Conservation (phyloP, 1,284 basidiomycete species). For the Taiwanofungus camphoratus region DNA sequence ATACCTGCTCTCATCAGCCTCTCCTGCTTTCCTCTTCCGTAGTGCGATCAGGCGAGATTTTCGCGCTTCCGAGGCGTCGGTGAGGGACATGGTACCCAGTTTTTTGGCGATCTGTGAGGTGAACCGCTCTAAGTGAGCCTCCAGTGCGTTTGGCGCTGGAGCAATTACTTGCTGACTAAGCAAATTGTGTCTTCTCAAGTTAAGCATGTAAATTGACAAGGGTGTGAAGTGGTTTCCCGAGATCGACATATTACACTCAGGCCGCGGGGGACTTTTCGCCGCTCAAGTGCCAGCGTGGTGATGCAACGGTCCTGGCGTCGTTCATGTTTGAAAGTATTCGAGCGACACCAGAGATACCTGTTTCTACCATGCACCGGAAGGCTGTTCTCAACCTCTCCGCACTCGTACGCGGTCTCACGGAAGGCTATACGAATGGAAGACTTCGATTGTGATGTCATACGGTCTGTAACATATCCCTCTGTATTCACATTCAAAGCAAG, state of each 20-base stretch:
- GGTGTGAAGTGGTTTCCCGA: too few species aligned
- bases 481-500: neutral
- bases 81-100: conserved; percentile 60
- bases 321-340: conserved; percentile 32
- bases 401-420: conserved; percentile 21
- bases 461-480: conserved; percentile 38
- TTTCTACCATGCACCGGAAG: conserved; percentile 10
- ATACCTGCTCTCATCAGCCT: conserved; percentile 36
- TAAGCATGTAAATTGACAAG: too few species aligned
- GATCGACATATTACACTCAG: too few species aligned
- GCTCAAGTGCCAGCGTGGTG: conserved; percentile 6
- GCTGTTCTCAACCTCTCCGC: conserved; percentile 30
- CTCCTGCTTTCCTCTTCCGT: conserved; percentile 70
- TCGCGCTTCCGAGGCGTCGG: conserved; percentile 78
- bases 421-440: conserved; percentile 53
- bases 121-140: too few species aligned
- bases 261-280: too few species aligned
- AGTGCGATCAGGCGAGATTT: conserved; percentile 83
- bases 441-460: conserved; percentile 71
- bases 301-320: conserved; percentile 37
- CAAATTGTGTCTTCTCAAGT: too few species aligned
- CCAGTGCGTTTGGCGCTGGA: too few species aligned
- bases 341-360: conserved; percentile 15
- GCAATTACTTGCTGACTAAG: conserved; percentile 17
- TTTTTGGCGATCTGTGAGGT: too few species aligned